Percentiles rank a stretch among this genome's conserved stretches.
These are phyloP conservation scores for Pisolithus microcarpus DNA, from an alignment of 768 basidiomycete genomes.

Conservation along the genomic window DNA sequence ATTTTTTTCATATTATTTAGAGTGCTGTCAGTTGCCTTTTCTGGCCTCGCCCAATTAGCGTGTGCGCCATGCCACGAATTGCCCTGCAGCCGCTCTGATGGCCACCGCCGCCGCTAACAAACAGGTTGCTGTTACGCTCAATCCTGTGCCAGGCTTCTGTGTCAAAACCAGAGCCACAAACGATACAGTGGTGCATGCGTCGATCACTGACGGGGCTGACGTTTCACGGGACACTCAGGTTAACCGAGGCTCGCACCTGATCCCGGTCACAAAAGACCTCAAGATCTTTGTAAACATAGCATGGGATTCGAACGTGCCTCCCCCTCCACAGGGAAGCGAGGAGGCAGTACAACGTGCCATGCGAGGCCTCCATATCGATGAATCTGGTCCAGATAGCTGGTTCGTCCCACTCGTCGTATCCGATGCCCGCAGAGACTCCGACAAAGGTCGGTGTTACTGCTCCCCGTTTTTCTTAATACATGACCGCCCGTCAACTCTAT, in stretches of 20 bases:
- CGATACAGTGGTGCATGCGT: conserved; percentile 24
- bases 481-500: conserved; percentile 7
- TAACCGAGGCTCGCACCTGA: conserved; percentile 18
- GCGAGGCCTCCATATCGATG: conserved; percentile 39
- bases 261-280: conserved; percentile 37
- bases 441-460: conserved; percentile 51
- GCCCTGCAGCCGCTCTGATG: conserved; percentile 5
- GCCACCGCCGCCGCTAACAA: conserved; percentile 4
- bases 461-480: conserved; percentile 3
- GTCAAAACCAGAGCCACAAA: conserved; percentile 50
- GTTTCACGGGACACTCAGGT: neutral
- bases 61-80: conserved; percentile 1
- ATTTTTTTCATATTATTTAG: too few relatives aligned
- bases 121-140: conserved; percentile 30
- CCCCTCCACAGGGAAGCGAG: conserved; percentile 56
- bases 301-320: conserved; percentile 62
- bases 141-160: conserved; percentile 65
- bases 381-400: conserved; percentile 38
- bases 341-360: conserved; percentile 55
- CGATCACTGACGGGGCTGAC: conserved; percentile 4
- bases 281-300: conserved; percentile 75
- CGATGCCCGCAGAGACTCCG: conserved; percentile 50
- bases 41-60: neutral
- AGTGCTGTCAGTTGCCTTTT: conserved; percentile 7
- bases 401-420: conserved; percentile 70